Conservation (phyloP, 192 early-diverging fungal genomes). For the Cladochytrium replicatum region DNA sequence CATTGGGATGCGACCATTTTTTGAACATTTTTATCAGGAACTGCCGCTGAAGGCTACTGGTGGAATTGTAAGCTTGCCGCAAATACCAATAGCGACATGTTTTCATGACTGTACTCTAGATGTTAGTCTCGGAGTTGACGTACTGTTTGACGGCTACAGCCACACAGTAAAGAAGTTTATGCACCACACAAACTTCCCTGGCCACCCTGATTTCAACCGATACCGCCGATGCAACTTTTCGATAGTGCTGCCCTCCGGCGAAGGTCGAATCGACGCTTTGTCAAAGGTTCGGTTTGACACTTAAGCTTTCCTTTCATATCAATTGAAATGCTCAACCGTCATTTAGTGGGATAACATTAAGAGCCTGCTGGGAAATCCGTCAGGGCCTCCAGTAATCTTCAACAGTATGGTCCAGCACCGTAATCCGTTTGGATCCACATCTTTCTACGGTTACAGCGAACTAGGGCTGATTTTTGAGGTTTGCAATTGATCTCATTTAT, state of each 20-base stretch:
- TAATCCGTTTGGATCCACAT: conserved; percentile 62
- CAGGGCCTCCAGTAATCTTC: conserved; percentile 45
- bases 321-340: conserved; percentile 6
- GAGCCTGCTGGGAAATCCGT: conserved; percentile 16
- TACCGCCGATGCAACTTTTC: conserved; percentile 24
- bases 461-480: conserved; percentile 22
- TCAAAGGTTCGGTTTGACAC: conserved; percentile 12
- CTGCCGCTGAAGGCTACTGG: conserved; percentile 46
- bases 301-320: conserved; percentile 14
- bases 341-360: conserved; percentile 15
- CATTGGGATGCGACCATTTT: conserved; percentile 12
- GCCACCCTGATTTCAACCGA: conserved; percentile 60
- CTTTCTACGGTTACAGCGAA: conserved; percentile 50
- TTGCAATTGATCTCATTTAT: not conserved
- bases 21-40: not conserved
- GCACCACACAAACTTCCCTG: conserved; percentile 59
- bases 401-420: conserved; percentile 22
- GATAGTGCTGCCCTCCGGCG: conserved; percentile 7
- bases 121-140: conserved; percentile 64
- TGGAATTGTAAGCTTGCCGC: conserved; percentile 45
- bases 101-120: conserved; percentile 45
- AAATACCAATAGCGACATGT: not conserved
- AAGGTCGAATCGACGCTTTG: not conserved
- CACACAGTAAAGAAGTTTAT: conserved; percentile 65
- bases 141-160: conserved; percentile 54